Evolutionary conservation across 495 filamentous ascomycete genomes (phyloP).

Genomic region (Parachaetomium inaequale): DNA sequence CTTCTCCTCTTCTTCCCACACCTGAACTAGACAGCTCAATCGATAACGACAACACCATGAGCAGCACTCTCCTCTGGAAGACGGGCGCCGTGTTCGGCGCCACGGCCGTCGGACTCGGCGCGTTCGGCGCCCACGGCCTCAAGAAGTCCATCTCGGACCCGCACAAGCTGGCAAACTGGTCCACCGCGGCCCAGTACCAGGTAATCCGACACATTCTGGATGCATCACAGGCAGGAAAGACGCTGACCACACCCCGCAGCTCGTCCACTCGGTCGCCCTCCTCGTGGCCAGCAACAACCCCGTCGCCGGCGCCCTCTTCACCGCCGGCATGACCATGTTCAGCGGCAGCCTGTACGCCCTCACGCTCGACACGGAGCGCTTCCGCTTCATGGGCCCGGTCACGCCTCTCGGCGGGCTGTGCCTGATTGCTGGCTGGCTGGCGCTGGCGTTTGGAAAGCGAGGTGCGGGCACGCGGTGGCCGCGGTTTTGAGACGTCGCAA

Average conservation of each 20-base stretch:
- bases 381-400: slow-evolving; percentile 53
- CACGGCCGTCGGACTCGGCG: slow-evolving; percentile 54
- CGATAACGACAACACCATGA: slow-evolving; percentile 17
- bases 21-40: neutral
- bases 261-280: slow-evolving; percentile 56
- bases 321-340: slow-evolving; percentile 55
- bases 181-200: slow-evolving; percentile 61
- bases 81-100: slow-evolving; percentile 59
- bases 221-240: neutral
- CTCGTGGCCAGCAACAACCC: slow-evolving; percentile 46
- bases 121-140: slow-evolving; percentile 62
- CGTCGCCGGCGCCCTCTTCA: slow-evolving; percentile 38
- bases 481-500: neutral
- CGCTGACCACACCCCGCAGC: slow-evolving; percentile 32
- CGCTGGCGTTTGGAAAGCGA: slow-evolving; percentile 27
- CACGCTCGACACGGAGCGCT: slow-evolving; percentile 52
- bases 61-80: slow-evolving; percentile 48
- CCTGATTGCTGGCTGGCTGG: slow-evolving; percentile 54
- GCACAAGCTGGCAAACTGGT: slow-evolving; percentile 49
- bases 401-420: slow-evolving; percentile 60
- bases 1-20: slow-evolving; percentile 10
- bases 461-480: slow-evolving; percentile 12
- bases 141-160: slow-evolving; percentile 56
- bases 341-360: slow-evolving; percentile 59
- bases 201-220: slow-evolving; percentile 27